A percentile compares a stretch with the other conserved stretches of the same genome.
Conservation (phyloP, 2,329 filamentous ascomycete genomes). For the Phoma sp. region DNA sequence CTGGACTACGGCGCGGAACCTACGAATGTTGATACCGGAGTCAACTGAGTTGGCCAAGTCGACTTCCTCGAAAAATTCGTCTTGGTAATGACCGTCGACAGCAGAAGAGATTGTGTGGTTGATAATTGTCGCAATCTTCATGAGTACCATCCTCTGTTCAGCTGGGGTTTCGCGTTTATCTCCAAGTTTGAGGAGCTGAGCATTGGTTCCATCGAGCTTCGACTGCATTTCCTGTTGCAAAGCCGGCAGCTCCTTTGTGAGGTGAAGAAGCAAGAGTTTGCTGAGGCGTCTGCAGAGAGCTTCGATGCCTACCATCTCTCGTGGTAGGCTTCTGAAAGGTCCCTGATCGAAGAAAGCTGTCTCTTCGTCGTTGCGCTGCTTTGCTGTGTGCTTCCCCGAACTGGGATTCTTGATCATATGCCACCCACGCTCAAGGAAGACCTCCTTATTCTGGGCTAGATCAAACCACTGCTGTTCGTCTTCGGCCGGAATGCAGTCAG, state of each 20-base stretch:
- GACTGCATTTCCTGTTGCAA: not conserved
- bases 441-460: conserved; percentile 49
- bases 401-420: conserved; percentile 60
- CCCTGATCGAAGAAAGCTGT: conserved; percentile 28
- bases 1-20: conserved; percentile 2
- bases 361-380: conserved; percentile 44
- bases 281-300: not conserved
- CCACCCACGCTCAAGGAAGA: conserved; percentile 57
- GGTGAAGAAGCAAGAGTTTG: not conserved
- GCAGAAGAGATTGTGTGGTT: not conserved
- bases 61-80: not conserved
- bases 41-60: not conserved
- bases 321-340: not conserved
- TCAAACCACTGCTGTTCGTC: conserved; percentile 52
- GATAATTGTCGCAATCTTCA: not conserved
- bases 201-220: not conserved
- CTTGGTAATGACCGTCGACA: not conserved
- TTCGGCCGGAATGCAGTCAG: conserved; percentile 52
- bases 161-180: not conserved
- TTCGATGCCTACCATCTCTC: not conserved
- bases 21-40: not conserved
- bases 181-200: not conserved
- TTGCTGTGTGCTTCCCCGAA: conserved; percentile 44
- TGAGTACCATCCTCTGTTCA: not conserved
- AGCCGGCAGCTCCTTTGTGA: not conserved